Evolutionary conservation across 495 filamentous ascomycete species (phyloP), one percentile per base, ranked within the genome.

Genomic region (Emericellopsis terricola): DNA sequence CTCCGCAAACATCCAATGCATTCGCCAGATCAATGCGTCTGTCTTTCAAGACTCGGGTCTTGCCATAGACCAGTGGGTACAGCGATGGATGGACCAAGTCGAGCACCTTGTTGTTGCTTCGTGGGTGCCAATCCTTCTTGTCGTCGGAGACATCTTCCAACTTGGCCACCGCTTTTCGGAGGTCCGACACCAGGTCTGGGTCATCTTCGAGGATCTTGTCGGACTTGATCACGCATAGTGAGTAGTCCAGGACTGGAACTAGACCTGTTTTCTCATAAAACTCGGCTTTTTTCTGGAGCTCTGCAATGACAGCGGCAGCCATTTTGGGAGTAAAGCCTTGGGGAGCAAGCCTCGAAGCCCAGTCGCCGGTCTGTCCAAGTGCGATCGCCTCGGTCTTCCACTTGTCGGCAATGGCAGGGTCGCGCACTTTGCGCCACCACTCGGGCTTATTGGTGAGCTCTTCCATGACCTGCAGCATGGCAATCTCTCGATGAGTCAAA

Each of bases 11-110:
- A n/a, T 23, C 15, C 7, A 35, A 17, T 3, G 33, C 33, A 16
- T 35, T 18, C 2, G 20, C 23, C n/a, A 35, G 20, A 26, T 35
- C 27, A 10, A 35, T 35, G 8, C 33, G 13, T 3, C 5, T 14
- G 14, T 41, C 29, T 17, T 34, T 19, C 4, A 77, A 48, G 3
- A 65, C 57, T 8, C 56, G 52, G 0, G 62, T 64, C 11, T 46
- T 52, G 1, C 70, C 71, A 34, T 69, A 73, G 2, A 70, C 38
- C 1, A 78, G 40, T 2, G 75, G 72, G 36, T 60, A 78, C 4
- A 76, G 48, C 0, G 69, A 75, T 0, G 72, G 73, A 41, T 77
- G 63, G 8, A 78, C 62, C 1, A 78, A 47, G 42, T 78, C 57
- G 1, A 76, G 53, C 0, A 78, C 75, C 33, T 62, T 60, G 1